phyloP scores from a whole-genome alignment of 2,329 filamentous ascomycete species.

The Ustulina deusta region DNA sequence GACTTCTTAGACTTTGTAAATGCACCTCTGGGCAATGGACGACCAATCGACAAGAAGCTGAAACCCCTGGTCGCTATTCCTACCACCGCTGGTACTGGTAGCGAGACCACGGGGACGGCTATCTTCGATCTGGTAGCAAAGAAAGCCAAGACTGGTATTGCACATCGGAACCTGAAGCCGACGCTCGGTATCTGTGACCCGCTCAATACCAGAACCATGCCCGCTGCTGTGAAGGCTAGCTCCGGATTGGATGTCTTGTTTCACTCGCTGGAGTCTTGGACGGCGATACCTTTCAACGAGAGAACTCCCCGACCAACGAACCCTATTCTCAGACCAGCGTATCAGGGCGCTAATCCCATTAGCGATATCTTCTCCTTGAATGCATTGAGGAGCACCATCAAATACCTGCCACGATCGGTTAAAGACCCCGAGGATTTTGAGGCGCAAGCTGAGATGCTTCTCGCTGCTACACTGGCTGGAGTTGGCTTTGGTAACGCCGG shows the following conservation, averaged over 20 bases:
- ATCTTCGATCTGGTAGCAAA: slow-evolving; percentile 95
- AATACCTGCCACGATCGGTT: slow-evolving; percentile 91
- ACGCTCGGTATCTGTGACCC: slow-evolving; percentile 88
- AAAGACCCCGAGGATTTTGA: slow-evolving; percentile 90
- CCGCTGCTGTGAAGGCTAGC: slow-evolving; percentile 88
- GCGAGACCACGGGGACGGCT: slow-evolving; percentile 95
- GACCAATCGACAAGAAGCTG: slow-evolving; percentile 77
- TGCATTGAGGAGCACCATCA: slow-evolving; percentile 84
- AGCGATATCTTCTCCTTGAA: slow-evolving; percentile 96
- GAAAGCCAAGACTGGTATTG: slow-evolving; percentile 94
- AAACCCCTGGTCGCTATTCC: slow-evolving; percentile 85
- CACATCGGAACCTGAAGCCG: slow-evolving; percentile 94
- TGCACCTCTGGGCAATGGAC: slow-evolving; percentile 87
- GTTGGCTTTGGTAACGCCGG: slow-evolving; percentile 98
- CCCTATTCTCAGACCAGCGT: slow-evolving; percentile 90
- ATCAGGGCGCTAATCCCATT: slow-evolving; percentile 97
- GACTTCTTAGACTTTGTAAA: slow-evolving; percentile 99
- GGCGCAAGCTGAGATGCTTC: slow-evolving; percentile 94
- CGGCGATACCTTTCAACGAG: slow-evolving; percentile 93
- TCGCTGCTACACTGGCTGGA: slow-evolving; percentile 92
- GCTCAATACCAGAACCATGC: slow-evolving; percentile 96
- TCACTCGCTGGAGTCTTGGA: slow-evolving; percentile 96
- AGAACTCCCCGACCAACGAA: slow-evolving; percentile 86
- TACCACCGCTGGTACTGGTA: slow-evolving; percentile 87
- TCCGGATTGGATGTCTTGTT: slow-evolving; percentile 96